Evolutionary conservation across 108 stramenopile genomes (phyloP).

Genomic region (Seminavis robusta): DNA sequence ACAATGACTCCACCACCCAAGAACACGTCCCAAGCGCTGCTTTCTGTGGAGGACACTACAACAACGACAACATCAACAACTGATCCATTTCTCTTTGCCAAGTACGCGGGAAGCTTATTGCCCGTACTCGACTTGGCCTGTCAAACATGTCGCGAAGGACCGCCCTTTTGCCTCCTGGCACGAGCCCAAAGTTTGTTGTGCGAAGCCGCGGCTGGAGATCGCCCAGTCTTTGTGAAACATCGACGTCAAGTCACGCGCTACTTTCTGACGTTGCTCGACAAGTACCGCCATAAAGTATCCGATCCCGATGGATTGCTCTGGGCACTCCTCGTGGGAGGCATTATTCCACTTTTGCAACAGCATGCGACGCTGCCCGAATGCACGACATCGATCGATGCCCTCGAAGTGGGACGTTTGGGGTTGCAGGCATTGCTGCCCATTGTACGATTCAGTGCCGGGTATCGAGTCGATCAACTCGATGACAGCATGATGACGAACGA

Average conservation of each 20-base stretch:
- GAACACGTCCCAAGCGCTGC: neutral
- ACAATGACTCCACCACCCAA: neutral
- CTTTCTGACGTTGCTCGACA: slow-evolving; percentile 2
- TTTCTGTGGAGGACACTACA: no score
- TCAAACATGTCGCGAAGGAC: slow-evolving; percentile 1
- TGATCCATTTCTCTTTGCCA: no score
- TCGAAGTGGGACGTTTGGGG: slow-evolving; percentile 60
- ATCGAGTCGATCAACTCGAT: neutral
- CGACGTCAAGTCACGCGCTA: neutral
- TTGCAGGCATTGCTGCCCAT: slow-evolving; percentile 59
- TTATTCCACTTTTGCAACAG: slow-evolving; percentile 50
- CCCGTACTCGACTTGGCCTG: slow-evolving; percentile 2
- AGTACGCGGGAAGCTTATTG: neutral
- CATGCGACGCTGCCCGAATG: no score
- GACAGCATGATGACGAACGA: neutral
- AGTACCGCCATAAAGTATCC: neutral
- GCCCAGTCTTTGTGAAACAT: neutral
- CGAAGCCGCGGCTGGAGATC: neutral
- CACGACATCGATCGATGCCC: slow-evolving; percentile 31
- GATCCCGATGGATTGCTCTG: slow-evolving; percentile 4
- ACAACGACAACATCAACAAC: no score
- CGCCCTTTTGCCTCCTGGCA: neutral
- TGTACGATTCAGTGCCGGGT: neutral
- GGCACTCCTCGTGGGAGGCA: slow-evolving; percentile 43
- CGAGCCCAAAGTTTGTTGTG: neutral